Conservation (phyloP, 495 filamentous ascomycete genomes). For the Pyronema omphalodes region DNA sequence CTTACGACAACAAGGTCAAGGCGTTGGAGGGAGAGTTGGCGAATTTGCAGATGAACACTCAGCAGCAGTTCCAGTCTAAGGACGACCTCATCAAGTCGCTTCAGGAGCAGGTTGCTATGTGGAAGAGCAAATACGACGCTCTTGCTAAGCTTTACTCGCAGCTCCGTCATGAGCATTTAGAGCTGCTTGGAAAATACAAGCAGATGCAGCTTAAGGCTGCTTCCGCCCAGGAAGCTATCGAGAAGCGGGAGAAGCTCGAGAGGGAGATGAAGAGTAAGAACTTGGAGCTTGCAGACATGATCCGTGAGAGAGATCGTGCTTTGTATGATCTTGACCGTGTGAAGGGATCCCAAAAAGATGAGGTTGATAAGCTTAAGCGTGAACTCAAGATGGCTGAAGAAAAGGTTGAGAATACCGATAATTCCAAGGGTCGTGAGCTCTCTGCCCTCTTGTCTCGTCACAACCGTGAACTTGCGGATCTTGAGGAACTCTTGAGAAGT, state of each 20-base stretch:
- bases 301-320: slow-evolving; percentile 87
- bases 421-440: slow-evolving; percentile 80
- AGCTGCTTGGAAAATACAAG: slow-evolving; percentile 89
- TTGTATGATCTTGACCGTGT: slow-evolving; percentile 77
- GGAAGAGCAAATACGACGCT: slow-evolving; percentile 91
- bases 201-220: slow-evolving; percentile 86
- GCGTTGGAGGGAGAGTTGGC: slow-evolving; percentile 72
- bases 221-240: slow-evolving; percentile 92
- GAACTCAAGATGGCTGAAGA: slow-evolving; percentile 86
- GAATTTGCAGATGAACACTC: slow-evolving; percentile 63
- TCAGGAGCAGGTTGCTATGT: slow-evolving; percentile 56
- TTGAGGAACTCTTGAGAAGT: slow-evolving; percentile 78
- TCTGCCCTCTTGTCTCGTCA: slow-evolving; percentile 87
- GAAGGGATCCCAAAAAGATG: slow-evolving; percentile 72
- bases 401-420: slow-evolving; percentile 80
- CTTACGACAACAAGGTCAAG: slow-evolving; percentile 82
- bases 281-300: slow-evolving; percentile 94
- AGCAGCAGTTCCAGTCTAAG: slow-evolving; percentile 69
- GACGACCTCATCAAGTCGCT: slow-evolving; percentile 86
- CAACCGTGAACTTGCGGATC: slow-evolving; percentile 87
- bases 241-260: slow-evolving; percentile 82
- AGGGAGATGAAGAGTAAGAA: slow-evolving; percentile 98
- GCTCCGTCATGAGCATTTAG: slow-evolving; percentile 83
- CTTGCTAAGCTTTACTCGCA: slow-evolving; percentile 94
- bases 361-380: slow-evolving; percentile 89